phyloP scores from a whole-genome alignment of 2,329 filamentous ascomycete species.

The Fusarium duplospermum region DNA sequence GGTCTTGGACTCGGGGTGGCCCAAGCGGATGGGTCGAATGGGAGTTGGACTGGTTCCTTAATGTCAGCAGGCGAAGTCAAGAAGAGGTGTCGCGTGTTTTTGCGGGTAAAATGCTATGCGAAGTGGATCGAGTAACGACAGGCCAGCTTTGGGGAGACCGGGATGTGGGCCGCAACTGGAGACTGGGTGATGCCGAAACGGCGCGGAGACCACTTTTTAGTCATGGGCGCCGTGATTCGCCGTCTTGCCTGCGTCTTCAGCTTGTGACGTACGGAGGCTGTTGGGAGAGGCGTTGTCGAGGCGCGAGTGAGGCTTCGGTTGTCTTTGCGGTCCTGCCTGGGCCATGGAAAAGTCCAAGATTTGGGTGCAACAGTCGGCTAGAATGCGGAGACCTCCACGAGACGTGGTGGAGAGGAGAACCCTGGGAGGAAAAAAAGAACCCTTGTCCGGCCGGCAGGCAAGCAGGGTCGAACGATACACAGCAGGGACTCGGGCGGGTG shows the following conservation, averaged over 20 bases:
- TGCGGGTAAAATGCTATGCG: slow-evolving; percentile 42
- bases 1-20: slow-evolving; percentile 7
- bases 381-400: slow-evolving; percentile 27
- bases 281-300: slow-evolving; percentile 20
- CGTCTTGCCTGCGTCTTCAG: slow-evolving; percentile 12
- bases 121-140: slow-evolving; percentile 41
- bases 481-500: slow-evolving; percentile 15
- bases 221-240: slow-evolving; percentile 30
- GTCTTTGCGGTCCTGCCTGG: slow-evolving; percentile 4
- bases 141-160: slow-evolving; percentile 40
- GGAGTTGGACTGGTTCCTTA: slow-evolving; percentile 33
- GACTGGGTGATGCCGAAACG: slow-evolving; percentile 32
- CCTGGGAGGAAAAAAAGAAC: slow-evolving; percentile 21
- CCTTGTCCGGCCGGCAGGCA: slow-evolving; percentile 8
- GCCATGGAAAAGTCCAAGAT: neutral
- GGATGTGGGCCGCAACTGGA: slow-evolving; percentile 44
- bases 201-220: slow-evolving; percentile 30
- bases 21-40: slow-evolving; percentile 31
- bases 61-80: slow-evolving; percentile 37
- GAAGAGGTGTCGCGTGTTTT: slow-evolving; percentile 43
- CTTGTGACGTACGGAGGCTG: slow-evolving; percentile 16
- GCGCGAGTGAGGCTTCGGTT: slow-evolving; percentile 15
- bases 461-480: slow-evolving; percentile 27
- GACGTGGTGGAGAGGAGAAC: slow-evolving; percentile 15
- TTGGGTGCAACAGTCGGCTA: slow-evolving; percentile 28